Conservation (phyloP, 768 basidiomycete genomes). For the Mycena galopus region DNA sequence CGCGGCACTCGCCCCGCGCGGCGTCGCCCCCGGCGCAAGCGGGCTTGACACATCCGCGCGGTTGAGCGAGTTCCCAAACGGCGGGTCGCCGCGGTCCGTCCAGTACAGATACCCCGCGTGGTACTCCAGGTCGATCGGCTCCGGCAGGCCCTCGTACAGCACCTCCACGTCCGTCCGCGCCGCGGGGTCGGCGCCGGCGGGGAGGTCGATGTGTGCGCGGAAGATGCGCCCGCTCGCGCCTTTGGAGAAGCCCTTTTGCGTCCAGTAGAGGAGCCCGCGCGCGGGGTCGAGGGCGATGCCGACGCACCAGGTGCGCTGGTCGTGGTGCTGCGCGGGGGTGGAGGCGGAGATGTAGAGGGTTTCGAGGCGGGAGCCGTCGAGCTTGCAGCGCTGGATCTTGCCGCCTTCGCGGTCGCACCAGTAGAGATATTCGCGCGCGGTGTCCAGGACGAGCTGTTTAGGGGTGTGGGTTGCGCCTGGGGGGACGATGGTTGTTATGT, state of each 20-base stretch:
- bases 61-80: conserved; percentile 33
- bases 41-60: conserved; percentile 26
- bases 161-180: conserved; percentile 14
- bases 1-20: conserved; percentile 16
- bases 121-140: conserved; percentile 30
- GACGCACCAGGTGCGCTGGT: conserved; percentile 35
- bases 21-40: neutral
- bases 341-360: conserved; percentile 28
- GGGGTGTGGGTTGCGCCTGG: conserved; percentile 33
- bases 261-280: conserved; percentile 33
- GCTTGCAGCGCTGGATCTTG: conserved; percentile 30
- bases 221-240: conserved; percentile 24
- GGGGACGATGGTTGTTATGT: conserved; percentile 27
- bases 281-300: conserved; percentile 26
- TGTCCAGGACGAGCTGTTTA: conserved; percentile 33
- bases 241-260: conserved; percentile 34
- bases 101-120: conserved; percentile 24
- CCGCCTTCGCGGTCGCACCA: conserved; percentile 38
- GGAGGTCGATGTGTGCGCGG: conserved; percentile 24
- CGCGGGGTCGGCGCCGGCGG: neutral
- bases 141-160: conserved; percentile 26
- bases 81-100: conserved; percentile 34
- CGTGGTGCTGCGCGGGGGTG: conserved; percentile 20
- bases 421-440: conserved; percentile 24
- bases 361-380: conserved; percentile 30